Evolutionary conservation across 2,329 filamentous ascomycete species (phyloP), one percentile per base, ranked within the genome.

Genomic region (Sarocladium brachiariae): DNA sequence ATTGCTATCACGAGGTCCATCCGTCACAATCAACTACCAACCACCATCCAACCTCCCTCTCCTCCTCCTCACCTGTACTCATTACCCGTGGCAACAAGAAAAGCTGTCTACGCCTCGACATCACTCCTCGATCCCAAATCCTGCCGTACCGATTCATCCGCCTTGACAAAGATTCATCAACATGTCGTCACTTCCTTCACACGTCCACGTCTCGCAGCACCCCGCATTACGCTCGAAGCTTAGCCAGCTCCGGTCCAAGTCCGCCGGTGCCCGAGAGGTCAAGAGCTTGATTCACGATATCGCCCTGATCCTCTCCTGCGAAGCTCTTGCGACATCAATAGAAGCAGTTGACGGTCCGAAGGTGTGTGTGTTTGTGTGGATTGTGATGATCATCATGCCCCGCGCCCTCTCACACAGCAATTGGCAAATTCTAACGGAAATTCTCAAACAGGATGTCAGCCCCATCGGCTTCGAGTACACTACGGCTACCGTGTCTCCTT

Each of bases 181-280:
- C 53, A 70, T 70, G 67, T 51, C 63, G 45, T 62, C 61, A 13
- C 67, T 83, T 38, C 79, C 79, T 9, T 55, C 76, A 58, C 84
- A 84, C 62, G 80, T 85, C 54, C 89, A 93, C 70, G 73, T 96
- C 64, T 96, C 90, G 34, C 74, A 73, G 14, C 92, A 97, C 68
- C 92, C 92, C 31, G 95, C 89, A 69, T 77, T 96, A 37, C 76
- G 79, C 60, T 89, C 87, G 59, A 97, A 97, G 75, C 82, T 97
- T 61, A 91, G 87, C 58, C 88, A 93, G 71, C 81, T 97, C 43
- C 86, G 92, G 53, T 93, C 88, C 35, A 75, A 80, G 51, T 76
- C 73, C 37, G 82, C 87, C 48, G 80, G 76, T 53, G 76, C 88
- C 3, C 78, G 83, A 53, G 88, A 96, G 51, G 90, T 89, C 58